A percentile compares a stretch with the other conserved stretches of the same genome.
phyloP scores from a whole-genome alignment of 192 early-diverging fungal species.

The Linnemannia exigua region DNA sequence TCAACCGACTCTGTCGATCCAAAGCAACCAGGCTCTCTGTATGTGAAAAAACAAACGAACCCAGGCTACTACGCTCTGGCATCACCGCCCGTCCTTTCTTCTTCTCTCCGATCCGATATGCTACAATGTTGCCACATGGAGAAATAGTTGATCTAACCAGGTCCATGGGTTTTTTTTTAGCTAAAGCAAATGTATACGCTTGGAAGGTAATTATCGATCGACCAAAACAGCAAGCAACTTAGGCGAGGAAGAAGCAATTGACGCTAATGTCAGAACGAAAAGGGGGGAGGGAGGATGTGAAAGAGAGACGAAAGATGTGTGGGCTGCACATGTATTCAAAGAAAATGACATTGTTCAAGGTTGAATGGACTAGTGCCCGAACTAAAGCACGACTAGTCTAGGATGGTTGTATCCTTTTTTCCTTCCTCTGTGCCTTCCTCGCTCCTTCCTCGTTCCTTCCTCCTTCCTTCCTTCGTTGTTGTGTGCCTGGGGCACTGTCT shows the following conservation, averaged over 20 bases:
- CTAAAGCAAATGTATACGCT: slow-evolving; percentile 56
- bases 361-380: background rate
- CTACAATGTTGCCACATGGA: background rate
- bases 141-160: background rate
- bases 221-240: background rate
- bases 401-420: background rate
- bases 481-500: background rate
- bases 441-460: background rate
- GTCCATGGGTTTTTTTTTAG: slow-evolving; percentile 8
- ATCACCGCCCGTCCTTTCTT: too few relatives aligned
- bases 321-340: background rate
- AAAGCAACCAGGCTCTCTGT: slow-evolving; percentile 55
- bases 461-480: background rate
- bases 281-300: background rate
- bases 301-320: too few relatives aligned
- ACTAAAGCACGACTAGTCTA: background rate
- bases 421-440: background rate
- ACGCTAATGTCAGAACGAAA: background rate
- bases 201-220: slow-evolving; percentile 39
- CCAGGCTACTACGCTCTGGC: background rate
- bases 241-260: background rate
- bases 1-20: slow-evolving; percentile 47
- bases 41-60: background rate
- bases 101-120: too few relatives aligned
- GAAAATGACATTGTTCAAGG: background rate